Conservation (phyloP, 345 rosid species). For the Salix arbutifolia region DNA sequence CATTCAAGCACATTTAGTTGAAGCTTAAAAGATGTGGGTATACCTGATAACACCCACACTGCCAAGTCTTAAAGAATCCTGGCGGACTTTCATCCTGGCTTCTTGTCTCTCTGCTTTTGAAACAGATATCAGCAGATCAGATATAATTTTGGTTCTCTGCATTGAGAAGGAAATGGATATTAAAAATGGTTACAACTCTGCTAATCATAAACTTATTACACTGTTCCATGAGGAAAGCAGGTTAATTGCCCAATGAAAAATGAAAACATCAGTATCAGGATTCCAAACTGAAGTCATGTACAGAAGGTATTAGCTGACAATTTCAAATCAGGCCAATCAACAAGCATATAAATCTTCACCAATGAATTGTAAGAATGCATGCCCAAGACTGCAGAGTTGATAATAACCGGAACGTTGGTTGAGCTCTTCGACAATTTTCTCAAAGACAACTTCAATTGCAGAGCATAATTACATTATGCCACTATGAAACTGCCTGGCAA, state of each 20-base stretch:
- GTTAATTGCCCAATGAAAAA: not conserved
- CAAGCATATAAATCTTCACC: not conserved
- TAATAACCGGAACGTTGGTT: not conserved
- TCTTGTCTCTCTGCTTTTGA: slow-evolving; percentile 97
- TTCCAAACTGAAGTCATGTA: not conserved
- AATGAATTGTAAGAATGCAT: not conserved
- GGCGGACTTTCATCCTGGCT: slow-evolving; percentile 93
- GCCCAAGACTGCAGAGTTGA: not conserved
- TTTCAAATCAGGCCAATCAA: not conserved
- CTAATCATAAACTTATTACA: not conserved
- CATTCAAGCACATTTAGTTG: not conserved
- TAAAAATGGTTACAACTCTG: not conserved
- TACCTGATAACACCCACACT: slow-evolving; percentile 97
- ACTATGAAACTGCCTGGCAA: no score
- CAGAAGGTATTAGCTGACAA: not conserved
- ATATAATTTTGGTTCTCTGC: slow-evolving; percentile 87
- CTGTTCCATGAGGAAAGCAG: not conserved
- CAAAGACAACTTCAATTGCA: not conserved
- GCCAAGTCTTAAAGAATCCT: slow-evolving; percentile 95
- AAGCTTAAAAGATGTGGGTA: slow-evolving; percentile 10
- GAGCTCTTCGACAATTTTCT: not conserved
- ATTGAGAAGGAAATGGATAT: slow-evolving; percentile 19
- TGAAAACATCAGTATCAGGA: not conserved
- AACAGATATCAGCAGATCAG: slow-evolving; percentile 89
- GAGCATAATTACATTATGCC: no score